Evolutionary conservation across 352 stramenopile genomes (phyloP).

Genomic region (Phytophthora meadii): DNA sequence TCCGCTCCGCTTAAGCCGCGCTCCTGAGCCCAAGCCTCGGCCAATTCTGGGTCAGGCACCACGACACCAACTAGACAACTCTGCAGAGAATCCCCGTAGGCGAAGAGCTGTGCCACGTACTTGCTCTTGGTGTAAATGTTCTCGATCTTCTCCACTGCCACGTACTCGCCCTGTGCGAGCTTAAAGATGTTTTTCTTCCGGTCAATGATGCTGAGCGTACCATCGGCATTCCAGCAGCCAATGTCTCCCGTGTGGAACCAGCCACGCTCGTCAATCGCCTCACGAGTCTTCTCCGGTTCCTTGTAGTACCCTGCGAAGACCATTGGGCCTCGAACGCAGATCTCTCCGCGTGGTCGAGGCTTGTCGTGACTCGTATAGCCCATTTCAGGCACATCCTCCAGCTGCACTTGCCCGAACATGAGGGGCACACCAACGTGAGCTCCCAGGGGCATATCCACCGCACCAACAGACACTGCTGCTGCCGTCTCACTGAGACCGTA

Average conservation of each 20-base stretch:
- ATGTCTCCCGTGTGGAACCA: slow-evolving; percentile 98
- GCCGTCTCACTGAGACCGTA: slow-evolving; percentile 95
- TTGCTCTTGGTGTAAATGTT: slow-evolving; percentile 90
- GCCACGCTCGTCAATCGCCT: slow-evolving; percentile 89
- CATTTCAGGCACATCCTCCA: slow-evolving; percentile 96
- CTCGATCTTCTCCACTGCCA: slow-evolving; percentile 96
- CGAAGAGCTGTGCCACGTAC: slow-evolving; percentile 93
- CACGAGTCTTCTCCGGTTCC: slow-evolving; percentile 87
- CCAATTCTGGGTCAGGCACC: slow-evolving; percentile 69
- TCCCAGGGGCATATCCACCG: slow-evolving; percentile 46
- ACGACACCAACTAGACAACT: slow-evolving; percentile 93
- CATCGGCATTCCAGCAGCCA: slow-evolving; percentile 91
- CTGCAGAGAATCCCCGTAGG: slow-evolving; percentile 95
- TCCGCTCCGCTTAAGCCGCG: slow-evolving; percentile 35
- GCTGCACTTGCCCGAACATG: slow-evolving; percentile 85
- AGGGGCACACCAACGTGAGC: slow-evolving; percentile 92
- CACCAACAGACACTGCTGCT: slow-evolving; percentile 72
- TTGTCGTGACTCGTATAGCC: slow-evolving; percentile 87
- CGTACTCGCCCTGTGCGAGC: slow-evolving; percentile 93
- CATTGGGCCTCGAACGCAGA: slow-evolving; percentile 70
- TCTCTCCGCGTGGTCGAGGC: slow-evolving; percentile 54
- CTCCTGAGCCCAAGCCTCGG: slow-evolving; percentile 41
- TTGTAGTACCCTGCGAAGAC: slow-evolving; percentile 95
- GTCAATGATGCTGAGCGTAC: slow-evolving; percentile 88
- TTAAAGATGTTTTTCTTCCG: slow-evolving; percentile 94